Evolutionary conservation across 495 filamentous ascomycete species (phyloP), one percentile per base, ranked within the genome.

Genomic region (Daldinia grandis): DNA sequence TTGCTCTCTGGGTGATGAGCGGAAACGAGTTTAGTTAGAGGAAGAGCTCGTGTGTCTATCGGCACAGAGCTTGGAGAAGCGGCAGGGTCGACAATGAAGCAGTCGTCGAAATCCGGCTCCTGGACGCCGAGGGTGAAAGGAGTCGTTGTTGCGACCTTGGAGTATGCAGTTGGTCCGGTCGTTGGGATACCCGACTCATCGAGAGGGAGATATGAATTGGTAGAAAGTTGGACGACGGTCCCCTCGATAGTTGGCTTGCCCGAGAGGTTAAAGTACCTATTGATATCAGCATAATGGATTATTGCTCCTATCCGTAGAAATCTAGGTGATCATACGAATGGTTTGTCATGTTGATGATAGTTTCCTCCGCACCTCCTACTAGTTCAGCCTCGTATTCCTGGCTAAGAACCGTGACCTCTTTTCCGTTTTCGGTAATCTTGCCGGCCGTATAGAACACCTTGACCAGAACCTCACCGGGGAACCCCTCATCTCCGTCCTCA

Each of bases 331-430:
- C 85, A 62, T 81, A 96, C 93, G 92, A 95, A 81, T 98, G 95
- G 81, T 98, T 98, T 30, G 95, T 98, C 72, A 97, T 84, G 74
- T 92, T 95, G 69, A 98, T 85, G 3, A 90, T 91, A 0, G 95
- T 98, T 85, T 98, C 95, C 24, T 93, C 88, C 24, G 89, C 89
- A 31, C 90, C 89, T 54, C 88, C 86, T 1, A 94, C 85, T 49
- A 98, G 81, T 76, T 94, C 88, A 1, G 91, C 93, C 83, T 97
- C 93, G 78, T 95, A 98, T 79, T 98, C 95, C 12, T 93, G 90
- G 25, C 89, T 88, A 62, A 98, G 79, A 30, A 93, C 85, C 3
- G 86, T 86, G 53, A 81, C 80, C 62, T 87, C 84, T 76, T 89
- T 90, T 19, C 87, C 87, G 1, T 84, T 83, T 38, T 84, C 81